Evolutionary conservation across 2,329 filamentous ascomycete genomes (phyloP).

Genomic region (Colletotrichum lini): DNA sequence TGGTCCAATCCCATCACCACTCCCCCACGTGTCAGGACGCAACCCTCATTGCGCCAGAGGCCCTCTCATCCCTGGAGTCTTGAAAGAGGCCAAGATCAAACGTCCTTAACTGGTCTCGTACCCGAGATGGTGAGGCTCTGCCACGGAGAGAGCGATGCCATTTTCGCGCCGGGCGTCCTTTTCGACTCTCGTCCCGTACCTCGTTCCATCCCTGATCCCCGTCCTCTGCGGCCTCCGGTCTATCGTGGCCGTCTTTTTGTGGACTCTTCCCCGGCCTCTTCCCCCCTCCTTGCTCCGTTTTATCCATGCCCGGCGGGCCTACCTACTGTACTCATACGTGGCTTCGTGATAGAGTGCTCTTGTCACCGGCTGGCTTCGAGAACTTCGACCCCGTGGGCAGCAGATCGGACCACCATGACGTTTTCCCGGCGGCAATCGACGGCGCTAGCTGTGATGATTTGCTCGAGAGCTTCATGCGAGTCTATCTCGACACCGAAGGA

Average conservation of each 20-base stretch:
- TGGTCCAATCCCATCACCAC: neutral
- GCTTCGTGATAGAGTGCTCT: neutral
- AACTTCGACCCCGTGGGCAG: neutral
- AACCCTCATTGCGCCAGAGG: neutral
- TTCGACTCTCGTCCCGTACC: neutral
- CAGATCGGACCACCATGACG: conserved; percentile 19
- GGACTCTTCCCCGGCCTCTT: neutral
- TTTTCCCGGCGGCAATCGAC: neutral
- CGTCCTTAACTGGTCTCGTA: neutral
- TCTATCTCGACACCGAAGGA: neutral
- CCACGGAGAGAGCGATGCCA: neutral
- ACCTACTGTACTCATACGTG: neutral
- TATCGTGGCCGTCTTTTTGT: neutral
- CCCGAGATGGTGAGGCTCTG: conserved; percentile 11
- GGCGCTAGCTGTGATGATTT: neutral
- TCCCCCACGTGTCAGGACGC: neutral
- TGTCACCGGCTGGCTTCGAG: neutral
- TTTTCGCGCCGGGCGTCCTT: too few relatives aligned
- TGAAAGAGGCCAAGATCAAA: too few relatives aligned
- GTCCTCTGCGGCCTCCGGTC: neutral
- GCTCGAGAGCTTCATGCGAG: neutral
- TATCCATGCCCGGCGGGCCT: neutral
- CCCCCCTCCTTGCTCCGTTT: neutral
- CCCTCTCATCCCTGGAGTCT: too few relatives aligned
- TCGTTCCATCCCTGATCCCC: conserved; percentile 6